These are phyloP conservation scores for Termitomyces sp. DNA, from an alignment of 768 basidiomycete genomes.

Conservation along the genomic window DNA sequence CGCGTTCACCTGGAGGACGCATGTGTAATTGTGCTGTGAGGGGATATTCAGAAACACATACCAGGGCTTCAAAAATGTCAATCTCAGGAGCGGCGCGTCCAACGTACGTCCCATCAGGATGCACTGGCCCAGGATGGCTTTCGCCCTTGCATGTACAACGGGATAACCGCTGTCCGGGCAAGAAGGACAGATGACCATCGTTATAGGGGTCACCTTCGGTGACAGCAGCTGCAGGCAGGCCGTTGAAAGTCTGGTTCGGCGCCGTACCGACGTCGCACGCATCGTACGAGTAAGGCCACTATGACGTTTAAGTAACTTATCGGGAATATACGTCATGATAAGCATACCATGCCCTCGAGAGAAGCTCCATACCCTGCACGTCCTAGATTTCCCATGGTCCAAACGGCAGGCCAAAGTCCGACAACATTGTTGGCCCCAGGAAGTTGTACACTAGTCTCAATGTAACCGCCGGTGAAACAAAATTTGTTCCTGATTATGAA, in stretches of 20 bases:
- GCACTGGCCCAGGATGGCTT: constrained; percentile 77
- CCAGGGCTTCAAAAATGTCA: constrained; percentile 85
- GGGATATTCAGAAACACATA: constrained; percentile 8
- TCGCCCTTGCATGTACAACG: constrained; percentile 83
- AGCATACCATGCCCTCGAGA: constrained; percentile 68
- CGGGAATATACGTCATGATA: neutral
- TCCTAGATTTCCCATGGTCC: constrained; percentile 68
- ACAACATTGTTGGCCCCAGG: constrained; percentile 64
- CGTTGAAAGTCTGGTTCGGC: constrained; percentile 74
- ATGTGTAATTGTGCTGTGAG: neutral
- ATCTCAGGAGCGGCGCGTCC: constrained; percentile 88
- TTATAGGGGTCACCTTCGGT: constrained; percentile 49
- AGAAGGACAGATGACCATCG: constrained; percentile 54
- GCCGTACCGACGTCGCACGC: constrained; percentile 82
- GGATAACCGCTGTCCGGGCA: constrained; percentile 80
- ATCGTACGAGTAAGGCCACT: constrained; percentile 86
- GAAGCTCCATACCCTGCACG: constrained; percentile 85
- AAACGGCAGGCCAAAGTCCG: constrained; percentile 76
- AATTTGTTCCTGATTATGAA: constrained; percentile 69
- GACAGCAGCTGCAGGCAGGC: constrained; percentile 57
- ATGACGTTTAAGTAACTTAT: neutral
- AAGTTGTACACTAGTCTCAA: constrained; percentile 59
- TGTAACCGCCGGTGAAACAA: constrained; percentile 81
- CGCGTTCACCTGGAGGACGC: constrained; percentile 36
- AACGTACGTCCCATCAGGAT: constrained; percentile 68